phyloP scores from a whole-genome alignment of 495 filamentous ascomycete species.

The Aspergillus campestris region DNA sequence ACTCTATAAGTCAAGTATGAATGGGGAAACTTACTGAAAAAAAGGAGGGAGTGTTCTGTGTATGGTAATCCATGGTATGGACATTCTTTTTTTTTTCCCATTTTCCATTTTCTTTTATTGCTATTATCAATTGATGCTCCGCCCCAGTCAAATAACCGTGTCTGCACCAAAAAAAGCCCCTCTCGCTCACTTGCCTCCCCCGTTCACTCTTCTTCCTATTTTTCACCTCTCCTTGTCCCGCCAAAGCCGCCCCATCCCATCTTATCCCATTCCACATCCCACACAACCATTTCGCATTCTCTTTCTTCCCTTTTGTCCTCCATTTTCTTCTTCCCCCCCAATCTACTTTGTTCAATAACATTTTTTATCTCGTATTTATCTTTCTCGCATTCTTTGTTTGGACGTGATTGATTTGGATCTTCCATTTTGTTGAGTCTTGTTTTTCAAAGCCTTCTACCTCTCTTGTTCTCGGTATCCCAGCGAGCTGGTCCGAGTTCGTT shows the following conservation, averaged over 20 bases:
- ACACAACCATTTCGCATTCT: constrained; percentile 20
- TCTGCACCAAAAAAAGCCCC: not conserved
- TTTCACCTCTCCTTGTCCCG: constrained; percentile 20
- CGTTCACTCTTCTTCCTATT: constrained; percentile 16
- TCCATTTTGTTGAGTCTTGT: constrained; percentile 4
- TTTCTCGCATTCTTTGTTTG: constrained; percentile 12
- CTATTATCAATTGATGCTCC: too few species aligned
- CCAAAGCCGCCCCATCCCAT: constrained; percentile 1
- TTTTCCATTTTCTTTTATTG: too few species aligned
- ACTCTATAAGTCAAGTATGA: too few species aligned
- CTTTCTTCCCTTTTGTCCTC: constrained; percentile 16
- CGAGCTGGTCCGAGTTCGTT: constrained; percentile 16
- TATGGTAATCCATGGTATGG: too few species aligned
- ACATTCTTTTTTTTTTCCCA: too few species aligned
- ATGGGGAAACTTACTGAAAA: too few species aligned
- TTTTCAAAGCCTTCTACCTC: not conserved
- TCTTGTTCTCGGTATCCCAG: constrained; percentile 8
- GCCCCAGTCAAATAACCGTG: too few species aligned
- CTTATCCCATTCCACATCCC: constrained; percentile 18
- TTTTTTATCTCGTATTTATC: constrained; percentile 11
- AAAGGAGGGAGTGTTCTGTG: too few species aligned
- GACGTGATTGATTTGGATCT: constrained; percentile 4
- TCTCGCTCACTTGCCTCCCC: constrained; percentile 15
- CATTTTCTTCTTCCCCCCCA: constrained; percentile 24
- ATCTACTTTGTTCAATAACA: constrained; percentile 20